Percentiles rank a stretch among this genome's conserved stretches.
Evolutionary conservation across 352 stramenopile species (phyloP).

Genomic region (Elongisporangium anandrum): DNA sequence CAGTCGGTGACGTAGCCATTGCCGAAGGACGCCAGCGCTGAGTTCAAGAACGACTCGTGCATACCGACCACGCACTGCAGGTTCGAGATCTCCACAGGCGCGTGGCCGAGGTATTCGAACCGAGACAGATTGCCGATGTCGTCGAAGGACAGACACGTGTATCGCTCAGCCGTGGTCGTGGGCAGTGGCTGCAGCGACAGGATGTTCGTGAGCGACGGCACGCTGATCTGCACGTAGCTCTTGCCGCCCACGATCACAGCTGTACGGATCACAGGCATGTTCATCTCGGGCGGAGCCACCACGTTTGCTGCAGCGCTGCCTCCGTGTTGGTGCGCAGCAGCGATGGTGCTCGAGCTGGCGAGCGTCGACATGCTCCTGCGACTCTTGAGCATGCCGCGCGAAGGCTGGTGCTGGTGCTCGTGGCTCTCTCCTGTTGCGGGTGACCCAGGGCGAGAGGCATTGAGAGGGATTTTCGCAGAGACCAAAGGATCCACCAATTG

Average conservation of each 20-base stretch:
- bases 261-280: conserved; percentile 51
- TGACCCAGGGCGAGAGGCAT: background rate
- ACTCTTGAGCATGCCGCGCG: conserved; percentile 1
- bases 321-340: background rate
- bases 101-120: conserved; percentile 64
- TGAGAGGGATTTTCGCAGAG: background rate
- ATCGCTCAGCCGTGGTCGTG: conserved; percentile 36
- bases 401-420: background rate
- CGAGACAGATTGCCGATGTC: conserved; percentile 68
- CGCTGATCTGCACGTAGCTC: conserved; percentile 68
- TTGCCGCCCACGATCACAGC: conserved; percentile 44
- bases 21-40: conserved; percentile 62
- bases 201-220: conserved; percentile 64
- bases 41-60: conserved; percentile 87
- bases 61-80: conserved; percentile 72
- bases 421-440: background rate
- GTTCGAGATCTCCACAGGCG: conserved; percentile 54
- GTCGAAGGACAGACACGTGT: conserved; percentile 71
- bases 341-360: background rate
- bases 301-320: conserved; percentile 10
- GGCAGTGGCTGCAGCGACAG: conserved; percentile 52
- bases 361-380: conserved; percentile 1
- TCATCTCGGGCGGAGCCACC: conserved; percentile 60
- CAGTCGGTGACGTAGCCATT: conserved; percentile 74
- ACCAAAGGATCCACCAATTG: conserved; percentile 58